Percentiles rank a stretch among this genome's conserved stretches.
Evolutionary conservation across 169 alveolate genomes (phyloP).

Genomic region (Plasmodium malariae): DNA sequence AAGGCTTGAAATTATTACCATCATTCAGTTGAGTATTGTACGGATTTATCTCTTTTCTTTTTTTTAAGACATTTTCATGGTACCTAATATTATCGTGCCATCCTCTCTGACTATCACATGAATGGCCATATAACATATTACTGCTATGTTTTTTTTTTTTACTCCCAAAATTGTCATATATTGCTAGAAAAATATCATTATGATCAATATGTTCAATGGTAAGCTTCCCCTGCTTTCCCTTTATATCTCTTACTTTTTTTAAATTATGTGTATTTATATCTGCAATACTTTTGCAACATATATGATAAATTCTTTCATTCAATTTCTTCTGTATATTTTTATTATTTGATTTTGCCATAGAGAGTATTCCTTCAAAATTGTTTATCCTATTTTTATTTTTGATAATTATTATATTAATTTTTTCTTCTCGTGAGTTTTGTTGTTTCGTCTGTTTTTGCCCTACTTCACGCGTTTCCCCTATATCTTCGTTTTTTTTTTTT

Average conservation of each 20-base stretch:
- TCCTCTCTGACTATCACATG: background rate
- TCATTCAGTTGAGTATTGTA: conserved; percentile 5
- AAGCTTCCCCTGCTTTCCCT: conserved; percentile 18
- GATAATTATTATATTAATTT: conserved; percentile 60
- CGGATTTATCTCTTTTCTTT: conserved; percentile 14
- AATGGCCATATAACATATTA: conserved; percentile 11
- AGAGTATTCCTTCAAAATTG: conserved; percentile 46
- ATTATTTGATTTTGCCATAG: conserved; percentile 37
- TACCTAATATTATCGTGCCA: background rate
- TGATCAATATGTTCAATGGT: conserved; percentile 59
- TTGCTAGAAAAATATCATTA: conserved; percentile 64
- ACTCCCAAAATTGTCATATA: conserved; percentile 5
- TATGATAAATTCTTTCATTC: conserved; percentile 57
- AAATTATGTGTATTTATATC: conserved; percentile 67
- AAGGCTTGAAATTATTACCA: conserved; percentile 3
- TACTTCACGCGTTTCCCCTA: too few species aligned
- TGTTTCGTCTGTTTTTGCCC: background rate
- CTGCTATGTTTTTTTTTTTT: background rate
- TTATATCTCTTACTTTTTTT: conserved; percentile 22
- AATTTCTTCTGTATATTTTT: conserved; percentile 46
- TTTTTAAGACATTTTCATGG: background rate
- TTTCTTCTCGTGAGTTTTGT: conserved; percentile 23
- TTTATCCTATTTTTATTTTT: conserved; percentile 30
- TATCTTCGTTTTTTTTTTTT: conserved; percentile 21
- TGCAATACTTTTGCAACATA: conserved; percentile 69